Percentiles rank a stretch among this genome's conserved stretches.
These are phyloP conservation scores for Coemansia sp. DNA, from an alignment of 192 early-diverging fungal genomes.

Conservation along the genomic window DNA sequence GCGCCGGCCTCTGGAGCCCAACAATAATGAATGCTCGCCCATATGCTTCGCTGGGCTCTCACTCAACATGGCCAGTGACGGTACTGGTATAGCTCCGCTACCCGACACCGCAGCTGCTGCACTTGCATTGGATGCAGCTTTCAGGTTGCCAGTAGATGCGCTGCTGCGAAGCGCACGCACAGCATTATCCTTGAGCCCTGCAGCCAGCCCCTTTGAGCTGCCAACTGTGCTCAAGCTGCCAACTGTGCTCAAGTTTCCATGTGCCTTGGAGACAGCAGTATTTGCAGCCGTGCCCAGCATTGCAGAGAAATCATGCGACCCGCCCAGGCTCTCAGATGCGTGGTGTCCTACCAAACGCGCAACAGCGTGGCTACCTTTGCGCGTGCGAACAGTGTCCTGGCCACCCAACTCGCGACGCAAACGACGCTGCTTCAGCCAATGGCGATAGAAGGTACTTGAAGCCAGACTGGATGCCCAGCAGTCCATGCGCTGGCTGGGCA, in stretches of 20 bases:
- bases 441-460: conserved; percentile 40
- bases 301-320: not conserved
- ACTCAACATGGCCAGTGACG: not conserved
- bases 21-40: conserved; percentile 2
- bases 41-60: not conserved
- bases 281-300: not conserved
- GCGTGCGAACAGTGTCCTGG: conserved; percentile 8
- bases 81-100: conserved; percentile 10
- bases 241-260: not conserved
- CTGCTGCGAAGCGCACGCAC: conserved; percentile 45
- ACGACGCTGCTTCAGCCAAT: conserved; percentile 24
- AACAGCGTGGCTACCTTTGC: conserved; percentile 16
- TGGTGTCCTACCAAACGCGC: not conserved
- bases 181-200: conserved; percentile 50
- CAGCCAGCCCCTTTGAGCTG: conserved; percentile 40
- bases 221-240: conserved; percentile 23
- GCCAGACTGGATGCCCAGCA: conserved; percentile 43
- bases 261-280: too few species aligned
- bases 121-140: conserved; percentile 14
- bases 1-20: conserved; percentile 22
- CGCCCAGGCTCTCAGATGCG: not conserved
- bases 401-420: conserved; percentile 11
- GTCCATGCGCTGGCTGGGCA: conserved; percentile 50
- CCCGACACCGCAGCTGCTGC: conserved; percentile 10
- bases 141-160: conserved; percentile 49